Conservation (phyloP, 768 basidiomycete species). For the Infundibulicybe gibba region DNA sequence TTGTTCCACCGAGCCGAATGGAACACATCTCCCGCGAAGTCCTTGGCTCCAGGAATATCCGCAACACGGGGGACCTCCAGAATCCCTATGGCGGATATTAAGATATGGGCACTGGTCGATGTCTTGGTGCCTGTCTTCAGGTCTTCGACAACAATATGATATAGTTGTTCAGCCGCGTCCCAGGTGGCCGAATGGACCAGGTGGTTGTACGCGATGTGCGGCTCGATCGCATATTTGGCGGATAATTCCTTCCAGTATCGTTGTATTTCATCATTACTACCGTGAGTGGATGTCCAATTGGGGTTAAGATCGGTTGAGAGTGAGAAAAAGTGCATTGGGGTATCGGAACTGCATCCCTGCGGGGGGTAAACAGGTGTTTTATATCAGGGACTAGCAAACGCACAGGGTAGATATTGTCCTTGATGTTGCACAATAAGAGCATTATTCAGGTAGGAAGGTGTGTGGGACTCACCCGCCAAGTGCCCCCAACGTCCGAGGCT, state of each 20-base stretch:
- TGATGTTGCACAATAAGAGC: background rate
- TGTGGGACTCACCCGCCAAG: slow-evolving; percentile 38
- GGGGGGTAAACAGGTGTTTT: background rate
- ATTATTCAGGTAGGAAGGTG: background rate
- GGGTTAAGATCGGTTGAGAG: slow-evolving; percentile 42
- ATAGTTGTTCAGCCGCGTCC: slow-evolving; percentile 24
- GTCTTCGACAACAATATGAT: slow-evolving; percentile 24
- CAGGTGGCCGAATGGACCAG: slow-evolving; percentile 39
- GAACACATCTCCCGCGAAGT: slow-evolving; percentile 47
- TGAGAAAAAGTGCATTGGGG: slow-evolving; percentile 38
- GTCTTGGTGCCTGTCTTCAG: slow-evolving; percentile 18
- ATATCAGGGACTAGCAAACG: background rate
- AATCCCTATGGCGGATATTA: slow-evolving; percentile 48
- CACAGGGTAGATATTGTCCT: slow-evolving; percentile 29
- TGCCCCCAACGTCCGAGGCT: slow-evolving; percentile 37
- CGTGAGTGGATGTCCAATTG: slow-evolving; percentile 40
- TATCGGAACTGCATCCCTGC: slow-evolving; percentile 43
- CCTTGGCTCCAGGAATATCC: slow-evolving; percentile 25
- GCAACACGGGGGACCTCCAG: slow-evolving; percentile 41
- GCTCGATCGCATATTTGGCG: slow-evolving; percentile 34
- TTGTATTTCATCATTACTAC: slow-evolving; percentile 36
- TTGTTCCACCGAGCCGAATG: slow-evolving; percentile 52
- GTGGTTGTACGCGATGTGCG: slow-evolving; percentile 35
- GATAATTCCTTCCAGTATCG: slow-evolving; percentile 38
- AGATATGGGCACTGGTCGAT: slow-evolving; percentile 34